A percentile compares a stretch with the other conserved stretches of the same genome.
Conservation (phyloP, 1,284 basidiomycete species). For the Irpex lacteus region DNA sequence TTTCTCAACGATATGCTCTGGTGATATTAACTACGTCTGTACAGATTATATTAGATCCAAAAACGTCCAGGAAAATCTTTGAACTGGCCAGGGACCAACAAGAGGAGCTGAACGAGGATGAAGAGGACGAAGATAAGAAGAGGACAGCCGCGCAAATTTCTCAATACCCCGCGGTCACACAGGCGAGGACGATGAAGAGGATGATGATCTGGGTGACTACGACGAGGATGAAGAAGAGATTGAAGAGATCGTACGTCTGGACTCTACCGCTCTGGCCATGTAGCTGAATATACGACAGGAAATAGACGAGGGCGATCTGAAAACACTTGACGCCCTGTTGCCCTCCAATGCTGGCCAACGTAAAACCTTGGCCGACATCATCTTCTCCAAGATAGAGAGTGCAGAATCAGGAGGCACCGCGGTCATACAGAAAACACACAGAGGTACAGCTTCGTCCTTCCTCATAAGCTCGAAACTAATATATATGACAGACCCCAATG, state of each 20-base stretch:
- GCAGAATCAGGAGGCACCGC: conserved; percentile 48
- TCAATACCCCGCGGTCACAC: conserved; percentile 31
- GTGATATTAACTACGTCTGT: background rate
- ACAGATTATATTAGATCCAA: conserved; percentile 78
- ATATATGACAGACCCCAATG: conserved; percentile 50
- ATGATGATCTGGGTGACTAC: conserved; percentile 49
- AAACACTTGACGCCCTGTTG: conserved; percentile 78
- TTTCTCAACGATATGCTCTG: background rate
- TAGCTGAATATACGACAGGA: conserved; percentile 47
- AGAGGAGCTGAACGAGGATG: conserved; percentile 74
- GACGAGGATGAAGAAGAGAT: conserved; percentile 45
- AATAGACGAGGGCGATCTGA: conserved; percentile 86
- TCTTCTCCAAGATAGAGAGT: conserved; percentile 87
- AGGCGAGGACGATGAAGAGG: conserved; percentile 32
- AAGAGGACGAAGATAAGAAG: conserved; percentile 46
- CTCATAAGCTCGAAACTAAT: background rate
- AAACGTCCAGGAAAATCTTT: conserved; percentile 88
- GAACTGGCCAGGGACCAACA: conserved; percentile 93
- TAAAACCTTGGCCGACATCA: conserved; percentile 91
- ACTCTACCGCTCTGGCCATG: conserved; percentile 6
- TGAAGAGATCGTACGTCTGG: conserved; percentile 56
- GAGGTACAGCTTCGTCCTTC: conserved; percentile 38
- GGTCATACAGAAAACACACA: conserved; percentile 54
- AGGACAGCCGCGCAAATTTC: conserved; percentile 32
- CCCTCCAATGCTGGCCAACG: conserved; percentile 72